phyloP scores from a whole-genome alignment of 768 basidiomycete species.

The Mycena galericulata region DNA sequence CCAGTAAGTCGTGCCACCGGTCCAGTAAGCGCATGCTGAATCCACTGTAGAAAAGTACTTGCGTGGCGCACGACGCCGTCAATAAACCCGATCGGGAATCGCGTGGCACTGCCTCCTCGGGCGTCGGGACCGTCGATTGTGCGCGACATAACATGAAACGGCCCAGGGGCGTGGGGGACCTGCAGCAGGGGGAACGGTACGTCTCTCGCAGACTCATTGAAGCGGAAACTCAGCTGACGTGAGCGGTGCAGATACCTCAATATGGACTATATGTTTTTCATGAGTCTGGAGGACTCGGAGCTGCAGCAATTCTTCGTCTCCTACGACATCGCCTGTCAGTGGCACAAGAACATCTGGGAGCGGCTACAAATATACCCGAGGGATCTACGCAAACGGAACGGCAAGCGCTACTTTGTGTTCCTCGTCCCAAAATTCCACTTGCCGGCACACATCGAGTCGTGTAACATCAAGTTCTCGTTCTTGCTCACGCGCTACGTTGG shows the following conservation, averaged over 20 bases:
- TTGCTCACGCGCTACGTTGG: conserved; percentile 46
- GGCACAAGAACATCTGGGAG: conserved; percentile 32
- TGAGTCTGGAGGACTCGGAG: conserved; percentile 26
- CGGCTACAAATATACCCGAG: conserved; percentile 31
- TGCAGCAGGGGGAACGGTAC: background rate
- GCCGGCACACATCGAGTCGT: conserved; percentile 37
- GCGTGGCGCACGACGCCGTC: conserved; percentile 26
- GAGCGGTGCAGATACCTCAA: conserved; percentile 6
- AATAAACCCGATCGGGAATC: conserved; percentile 14
- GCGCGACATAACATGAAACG: conserved; percentile 28
- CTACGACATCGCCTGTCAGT: conserved; percentile 44
- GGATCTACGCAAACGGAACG: conserved; percentile 4
- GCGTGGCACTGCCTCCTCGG: conserved; percentile 20
- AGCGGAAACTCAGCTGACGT: background rate
- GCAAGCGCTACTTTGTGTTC: conserved; percentile 16
- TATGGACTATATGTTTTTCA: conserved; percentile 45
- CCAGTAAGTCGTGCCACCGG: background rate
- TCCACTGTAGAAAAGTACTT: conserved; percentile 27
- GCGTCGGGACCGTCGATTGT: conserved; percentile 28
- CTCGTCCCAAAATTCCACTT: conserved; percentile 46
- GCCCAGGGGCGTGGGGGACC: background rate
- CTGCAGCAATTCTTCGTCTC: conserved; percentile 31
- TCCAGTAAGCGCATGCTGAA: background rate
- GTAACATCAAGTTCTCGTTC: conserved; percentile 36
- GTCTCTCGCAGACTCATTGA: no score